Conservation (phyloP, 2,329 filamentous ascomycete species). For the Diaporthe eres region DNA sequence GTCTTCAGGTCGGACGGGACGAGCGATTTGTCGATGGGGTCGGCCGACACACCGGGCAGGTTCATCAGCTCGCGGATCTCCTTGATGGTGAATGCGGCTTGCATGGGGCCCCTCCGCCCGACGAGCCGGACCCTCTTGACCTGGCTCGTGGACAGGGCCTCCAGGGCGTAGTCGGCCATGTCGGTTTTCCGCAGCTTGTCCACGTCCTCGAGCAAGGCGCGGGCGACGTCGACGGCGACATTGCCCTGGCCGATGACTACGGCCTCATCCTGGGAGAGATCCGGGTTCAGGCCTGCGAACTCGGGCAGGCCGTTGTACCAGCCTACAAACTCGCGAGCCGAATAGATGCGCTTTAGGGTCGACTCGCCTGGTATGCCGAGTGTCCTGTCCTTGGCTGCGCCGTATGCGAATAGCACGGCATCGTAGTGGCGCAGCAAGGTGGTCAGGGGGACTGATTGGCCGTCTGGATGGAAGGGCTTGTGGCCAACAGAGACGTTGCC, state of each 20-base stretch:
- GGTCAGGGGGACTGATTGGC: constrained; percentile 73
- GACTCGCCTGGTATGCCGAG: constrained; percentile 87
- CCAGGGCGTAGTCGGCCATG: constrained; percentile 87
- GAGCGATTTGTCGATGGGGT: constrained; percentile 75
- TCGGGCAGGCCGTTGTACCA: constrained; percentile 99
- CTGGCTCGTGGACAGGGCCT: constrained; percentile 78
- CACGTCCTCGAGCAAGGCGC: constrained; percentile 85
- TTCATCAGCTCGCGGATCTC: constrained; percentile 91
- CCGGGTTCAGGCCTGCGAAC: constrained; percentile 78
- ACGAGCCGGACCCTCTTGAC: constrained; percentile 89
- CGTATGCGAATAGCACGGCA: constrained; percentile 92
- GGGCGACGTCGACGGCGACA: constrained; percentile 92
- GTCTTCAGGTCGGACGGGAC: constrained; percentile 76
- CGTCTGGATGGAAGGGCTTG: constrained; percentile 53
- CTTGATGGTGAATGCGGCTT: constrained; percentile 96
- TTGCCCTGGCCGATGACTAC: constrained; percentile 96
- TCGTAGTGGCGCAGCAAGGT: constrained; percentile 87
- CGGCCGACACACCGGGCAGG: constrained; percentile 79
- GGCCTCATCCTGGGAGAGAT: constrained; percentile 82
- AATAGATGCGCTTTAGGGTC: constrained; percentile 80
- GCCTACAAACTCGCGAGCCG: constrained; percentile 92
- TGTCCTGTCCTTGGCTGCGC: constrained; percentile 85
- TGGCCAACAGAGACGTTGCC: constrained; percentile 88
- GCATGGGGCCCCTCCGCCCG: constrained; percentile 88
- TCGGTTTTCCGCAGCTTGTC: constrained; percentile 85